phyloP scores from a whole-genome alignment of 371 early-diverging fungal species.

The Cokeromyces recurvatus region DNA sequence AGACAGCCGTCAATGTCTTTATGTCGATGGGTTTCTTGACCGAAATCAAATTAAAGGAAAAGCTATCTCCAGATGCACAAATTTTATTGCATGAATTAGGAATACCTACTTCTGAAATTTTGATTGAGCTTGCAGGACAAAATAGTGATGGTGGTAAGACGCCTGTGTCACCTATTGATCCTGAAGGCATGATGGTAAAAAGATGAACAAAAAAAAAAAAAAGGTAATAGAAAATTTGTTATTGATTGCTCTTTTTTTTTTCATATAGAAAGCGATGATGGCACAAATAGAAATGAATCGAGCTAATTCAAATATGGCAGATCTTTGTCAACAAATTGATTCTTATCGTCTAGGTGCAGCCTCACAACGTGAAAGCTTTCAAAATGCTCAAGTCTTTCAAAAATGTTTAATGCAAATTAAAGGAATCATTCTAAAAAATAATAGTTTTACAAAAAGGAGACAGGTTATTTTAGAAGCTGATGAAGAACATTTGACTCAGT shows the following conservation, averaged over 20 bases:
- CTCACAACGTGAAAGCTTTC: constrained; percentile 42
- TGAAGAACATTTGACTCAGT: constrained; percentile 38
- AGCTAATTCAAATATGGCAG: constrained; percentile 50
- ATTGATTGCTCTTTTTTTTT: too few species aligned
- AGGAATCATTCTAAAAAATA: constrained; percentile 37
- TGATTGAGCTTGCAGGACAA: constrained; percentile 43
- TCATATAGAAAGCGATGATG: constrained; percentile 40
- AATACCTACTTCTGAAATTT: constrained; percentile 38
- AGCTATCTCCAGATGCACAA: constrained; percentile 45
- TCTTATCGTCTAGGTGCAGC: constrained; percentile 38
- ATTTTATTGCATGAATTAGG: constrained; percentile 45
- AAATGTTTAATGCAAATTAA: constrained; percentile 48
- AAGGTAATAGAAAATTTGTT: neutral
- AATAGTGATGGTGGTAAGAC: constrained; percentile 38
- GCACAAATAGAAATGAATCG: constrained; percentile 52
- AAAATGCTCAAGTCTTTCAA: constrained; percentile 48
- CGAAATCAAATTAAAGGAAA: constrained; percentile 38
- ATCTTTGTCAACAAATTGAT: constrained; percentile 49
- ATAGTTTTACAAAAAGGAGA: constrained; percentile 35
- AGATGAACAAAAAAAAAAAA: neutral
- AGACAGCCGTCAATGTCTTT: constrained; percentile 39
- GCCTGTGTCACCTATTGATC: constrained; percentile 36
- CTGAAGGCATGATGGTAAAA: constrained; percentile 46
- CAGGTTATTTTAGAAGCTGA: constrained; percentile 23
- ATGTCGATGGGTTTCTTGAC: constrained; percentile 41